Conservation (phyloP, 2,329 filamentous ascomycete species). For the Alternaria sp. region DNA sequence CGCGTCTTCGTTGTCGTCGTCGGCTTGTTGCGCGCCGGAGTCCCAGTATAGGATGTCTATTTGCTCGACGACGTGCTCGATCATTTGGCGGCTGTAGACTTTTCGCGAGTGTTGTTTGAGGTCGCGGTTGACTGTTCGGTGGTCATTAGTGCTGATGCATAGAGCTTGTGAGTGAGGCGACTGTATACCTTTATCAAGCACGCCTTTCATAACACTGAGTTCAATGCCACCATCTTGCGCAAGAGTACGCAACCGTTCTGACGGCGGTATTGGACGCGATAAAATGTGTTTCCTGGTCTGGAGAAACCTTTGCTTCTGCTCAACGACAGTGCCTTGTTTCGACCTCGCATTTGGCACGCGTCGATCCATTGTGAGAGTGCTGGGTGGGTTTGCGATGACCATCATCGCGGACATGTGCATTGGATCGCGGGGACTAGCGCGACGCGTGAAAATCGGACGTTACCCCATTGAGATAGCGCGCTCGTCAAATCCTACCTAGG, state of each 20-base stretch:
- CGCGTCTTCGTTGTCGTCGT: conserved; percentile 23
- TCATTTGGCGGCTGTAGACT: conserved; percentile 72
- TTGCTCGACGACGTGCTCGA: conserved; percentile 74
- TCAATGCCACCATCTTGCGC: conserved; percentile 53
- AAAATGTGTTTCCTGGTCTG: conserved; percentile 67
- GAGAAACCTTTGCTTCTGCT: conserved; percentile 70
- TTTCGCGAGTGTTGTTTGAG: conserved; percentile 70
- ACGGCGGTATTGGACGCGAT: conserved; percentile 64
- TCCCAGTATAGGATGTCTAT: conserved; percentile 70
- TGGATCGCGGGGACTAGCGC: conserved; percentile 8
- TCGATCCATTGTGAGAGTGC: conserved; percentile 8
- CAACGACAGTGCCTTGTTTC: conserved; percentile 54
- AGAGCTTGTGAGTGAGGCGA: neutral
- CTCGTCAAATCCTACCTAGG: neutral
- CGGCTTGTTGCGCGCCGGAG: conserved; percentile 48
- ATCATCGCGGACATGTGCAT: neutral
- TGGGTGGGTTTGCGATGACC: neutral
- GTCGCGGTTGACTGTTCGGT: conserved; percentile 63
- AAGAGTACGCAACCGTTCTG: conserved; percentile 62
- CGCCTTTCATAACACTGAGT: conserved; percentile 58
- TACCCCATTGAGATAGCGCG: neutral
- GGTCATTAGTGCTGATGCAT: neutral
- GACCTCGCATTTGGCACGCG: conserved; percentile 18
- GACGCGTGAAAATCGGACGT: neutral
- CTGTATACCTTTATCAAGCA: conserved; percentile 56